Evolutionary conservation across 202 grass and related monocot species (phyloP).

Genomic region (Miscanthus sacchariflorus): DNA sequence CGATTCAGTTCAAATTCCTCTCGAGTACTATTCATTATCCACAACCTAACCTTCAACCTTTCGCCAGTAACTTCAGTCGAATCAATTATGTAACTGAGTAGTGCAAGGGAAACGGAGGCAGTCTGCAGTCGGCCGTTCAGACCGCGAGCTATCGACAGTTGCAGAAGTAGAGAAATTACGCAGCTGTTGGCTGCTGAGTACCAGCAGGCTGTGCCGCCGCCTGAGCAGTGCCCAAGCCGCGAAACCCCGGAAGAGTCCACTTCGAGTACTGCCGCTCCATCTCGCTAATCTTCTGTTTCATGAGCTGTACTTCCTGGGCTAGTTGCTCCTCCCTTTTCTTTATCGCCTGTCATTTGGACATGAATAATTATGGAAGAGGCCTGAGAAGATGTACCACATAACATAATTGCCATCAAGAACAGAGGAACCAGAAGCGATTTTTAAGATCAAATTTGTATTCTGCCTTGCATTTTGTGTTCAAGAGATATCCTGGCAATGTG

Average conservation of each 20-base stretch:
- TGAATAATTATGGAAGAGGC: neutral
- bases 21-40: conserved; percentile 35
- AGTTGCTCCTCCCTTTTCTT: conserved; percentile 71
- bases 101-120: conserved; percentile 15
- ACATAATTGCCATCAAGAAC: neutral
- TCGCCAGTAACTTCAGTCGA: neutral
- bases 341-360: conserved; percentile 56
- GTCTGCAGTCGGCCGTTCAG: conserved; percentile 1
- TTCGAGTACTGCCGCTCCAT: conserved; percentile 57
- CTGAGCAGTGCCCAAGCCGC: conserved; percentile 45
- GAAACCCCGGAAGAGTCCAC: conserved; percentile 42
- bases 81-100: neutral
- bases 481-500: conserved; percentile 20
- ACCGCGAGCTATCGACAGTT: conserved; percentile 11
- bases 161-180: conserved; percentile 42
- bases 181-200: conserved; percentile 37
- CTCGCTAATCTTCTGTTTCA: conserved; percentile 68
- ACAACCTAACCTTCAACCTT: conserved; percentile 10
- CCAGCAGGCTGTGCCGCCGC: conserved; percentile 35
- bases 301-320: conserved; percentile 59
- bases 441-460: conserved; percentile 10
- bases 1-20: neutral
- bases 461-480: neutral
- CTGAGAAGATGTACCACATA: neutral
- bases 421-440: neutral